Percentiles rank a stretch among this genome's conserved stretches.
These are phyloP conservation scores for Strobilomyces echinocephalus DNA, from an alignment of 768 basidiomycete genomes.

Conservation along the genomic window DNA sequence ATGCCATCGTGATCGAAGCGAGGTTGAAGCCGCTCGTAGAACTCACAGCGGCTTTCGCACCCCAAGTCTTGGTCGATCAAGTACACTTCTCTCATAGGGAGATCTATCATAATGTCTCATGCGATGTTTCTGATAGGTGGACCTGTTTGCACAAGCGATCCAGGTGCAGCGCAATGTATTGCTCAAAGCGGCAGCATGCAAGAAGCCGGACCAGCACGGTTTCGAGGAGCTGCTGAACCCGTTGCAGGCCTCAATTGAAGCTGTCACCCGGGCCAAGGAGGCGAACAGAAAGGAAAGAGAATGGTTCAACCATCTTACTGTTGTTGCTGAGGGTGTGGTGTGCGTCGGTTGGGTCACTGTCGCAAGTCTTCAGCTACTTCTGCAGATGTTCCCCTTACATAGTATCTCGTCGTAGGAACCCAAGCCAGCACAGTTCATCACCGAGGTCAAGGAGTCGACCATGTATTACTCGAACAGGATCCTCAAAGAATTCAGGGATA, in stretches of 20 bases:
- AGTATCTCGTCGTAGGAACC: constrained; percentile 41
- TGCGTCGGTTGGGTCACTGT: constrained; percentile 84
- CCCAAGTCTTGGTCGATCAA: constrained; percentile 68
- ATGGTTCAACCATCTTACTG: constrained; percentile 76
- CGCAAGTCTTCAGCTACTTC: constrained; percentile 42
- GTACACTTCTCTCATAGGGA: constrained; percentile 40
- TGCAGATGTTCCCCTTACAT: neutral
- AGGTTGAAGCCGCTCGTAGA: constrained; percentile 71
- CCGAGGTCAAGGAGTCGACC: constrained; percentile 79
- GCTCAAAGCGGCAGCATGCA: constrained; percentile 63
- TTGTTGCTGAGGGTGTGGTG: constrained; percentile 77
- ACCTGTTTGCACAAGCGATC: constrained; percentile 63
- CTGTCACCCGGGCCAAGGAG: constrained; percentile 78
- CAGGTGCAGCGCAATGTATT: constrained; percentile 65
- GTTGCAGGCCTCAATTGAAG: constrained; percentile 66
- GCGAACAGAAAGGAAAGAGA: constrained; percentile 73
- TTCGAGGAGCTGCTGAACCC: constrained; percentile 60
- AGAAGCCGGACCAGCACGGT: constrained; percentile 65
- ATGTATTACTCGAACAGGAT: constrained; percentile 87
- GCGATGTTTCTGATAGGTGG: constrained; percentile 44
- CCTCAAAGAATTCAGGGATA: constrained; percentile 89
- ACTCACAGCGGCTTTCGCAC: constrained; percentile 66
- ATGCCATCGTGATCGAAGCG: constrained; percentile 66
- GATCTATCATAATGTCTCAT: constrained; percentile 2
- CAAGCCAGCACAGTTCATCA: constrained; percentile 77